Evolutionary conservation across 352 stramenopile species (phyloP).

Genomic region (Phytophthora syringae): DNA sequence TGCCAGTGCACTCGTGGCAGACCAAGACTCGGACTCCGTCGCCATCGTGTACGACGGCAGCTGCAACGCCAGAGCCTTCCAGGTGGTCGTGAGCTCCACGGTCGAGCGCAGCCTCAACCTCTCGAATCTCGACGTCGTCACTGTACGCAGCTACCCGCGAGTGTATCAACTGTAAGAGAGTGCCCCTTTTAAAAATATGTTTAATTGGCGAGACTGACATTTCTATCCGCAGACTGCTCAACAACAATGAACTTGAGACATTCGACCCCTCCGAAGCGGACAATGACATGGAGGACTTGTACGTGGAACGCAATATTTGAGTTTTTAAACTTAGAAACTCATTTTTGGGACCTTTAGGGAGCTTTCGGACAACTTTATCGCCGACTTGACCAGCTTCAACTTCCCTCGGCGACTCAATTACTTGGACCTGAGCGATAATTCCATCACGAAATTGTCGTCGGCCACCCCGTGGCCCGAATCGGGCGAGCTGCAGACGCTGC

Average conservation of each 20-base stretch:
- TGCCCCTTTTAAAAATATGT: too few species aligned
- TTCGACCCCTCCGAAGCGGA: constrained; percentile 49
- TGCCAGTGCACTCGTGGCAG: constrained; percentile 52
- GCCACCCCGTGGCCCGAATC: constrained; percentile 51
- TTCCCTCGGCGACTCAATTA: constrained; percentile 54
- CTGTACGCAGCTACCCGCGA: constrained; percentile 55
- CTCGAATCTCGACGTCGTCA: constrained; percentile 61
- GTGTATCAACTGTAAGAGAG: constrained; percentile 55
- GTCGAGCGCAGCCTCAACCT: constrained; percentile 63
- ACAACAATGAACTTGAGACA: constrained; percentile 61
- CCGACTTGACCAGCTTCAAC: constrained; percentile 40
- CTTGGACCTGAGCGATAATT: constrained; percentile 57
- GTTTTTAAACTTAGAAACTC: background rate
- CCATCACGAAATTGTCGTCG: constrained; percentile 39
- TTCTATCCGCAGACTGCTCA: constrained; percentile 37
- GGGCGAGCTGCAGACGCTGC: constrained; percentile 57
- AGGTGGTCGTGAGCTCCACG: constrained; percentile 38
- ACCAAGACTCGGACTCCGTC: constrained; percentile 34
- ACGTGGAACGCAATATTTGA: too few species aligned
- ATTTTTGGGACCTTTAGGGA: constrained; percentile 26
- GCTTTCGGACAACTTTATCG: constrained; percentile 52
- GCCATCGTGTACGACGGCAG: constrained; percentile 61
- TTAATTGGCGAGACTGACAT: background rate
- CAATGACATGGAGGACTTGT: constrained; percentile 65
- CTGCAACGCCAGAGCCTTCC: constrained; percentile 53